Evolutionary conservation across 2,329 filamentous ascomycete genomes (phyloP).

Genomic region (Aspergillus sp.): DNA sequence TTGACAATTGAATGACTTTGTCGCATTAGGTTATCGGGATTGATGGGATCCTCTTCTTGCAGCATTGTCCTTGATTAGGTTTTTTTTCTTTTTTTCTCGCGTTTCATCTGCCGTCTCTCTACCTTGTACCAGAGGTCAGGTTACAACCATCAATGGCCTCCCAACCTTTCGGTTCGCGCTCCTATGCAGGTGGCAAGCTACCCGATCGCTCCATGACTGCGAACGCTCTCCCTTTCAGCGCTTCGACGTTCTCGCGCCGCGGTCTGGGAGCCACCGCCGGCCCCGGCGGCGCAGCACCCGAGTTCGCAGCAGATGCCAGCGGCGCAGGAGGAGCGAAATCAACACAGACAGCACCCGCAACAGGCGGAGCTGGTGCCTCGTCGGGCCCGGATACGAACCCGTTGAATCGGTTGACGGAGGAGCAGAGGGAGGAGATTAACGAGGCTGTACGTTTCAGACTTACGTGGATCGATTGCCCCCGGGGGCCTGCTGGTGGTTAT

Average conservation of each 20-base stretch:
- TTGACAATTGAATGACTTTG: too few relatives aligned
- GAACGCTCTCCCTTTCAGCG: constrained; percentile 38
- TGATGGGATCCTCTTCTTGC: too few relatives aligned
- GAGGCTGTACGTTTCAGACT: constrained; percentile 61
- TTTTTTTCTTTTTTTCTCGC: too few relatives aligned
- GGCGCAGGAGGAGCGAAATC: constrained; percentile 20
- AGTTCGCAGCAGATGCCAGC: constrained; percentile 13
- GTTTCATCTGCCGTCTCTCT: too few relatives aligned
- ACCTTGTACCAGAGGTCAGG: too few relatives aligned
- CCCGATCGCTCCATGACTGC: constrained; percentile 40
- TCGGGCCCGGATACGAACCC: constrained; percentile 42
- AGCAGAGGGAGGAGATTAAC: constrained; percentile 86
- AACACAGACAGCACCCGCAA: too few relatives aligned
- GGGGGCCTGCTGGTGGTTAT: background rate
- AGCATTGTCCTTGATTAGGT: too few relatives aligned
- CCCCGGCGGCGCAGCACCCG: constrained; percentile 8
- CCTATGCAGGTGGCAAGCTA: constrained; percentile 46
- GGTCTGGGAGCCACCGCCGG: constrained; percentile 20
- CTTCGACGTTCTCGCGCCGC: constrained; percentile 36
- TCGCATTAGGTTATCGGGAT: too few relatives aligned
- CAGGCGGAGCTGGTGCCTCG: constrained; percentile 9
- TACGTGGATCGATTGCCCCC: too few relatives aligned
- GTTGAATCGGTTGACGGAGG: constrained; percentile 61
- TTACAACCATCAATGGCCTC: background rate
- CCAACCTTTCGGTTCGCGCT: constrained; percentile 48